Base-by-base conservation (phyloP, 805 yeast genomes). In the Scheffersomyces stipitis region DNA sequence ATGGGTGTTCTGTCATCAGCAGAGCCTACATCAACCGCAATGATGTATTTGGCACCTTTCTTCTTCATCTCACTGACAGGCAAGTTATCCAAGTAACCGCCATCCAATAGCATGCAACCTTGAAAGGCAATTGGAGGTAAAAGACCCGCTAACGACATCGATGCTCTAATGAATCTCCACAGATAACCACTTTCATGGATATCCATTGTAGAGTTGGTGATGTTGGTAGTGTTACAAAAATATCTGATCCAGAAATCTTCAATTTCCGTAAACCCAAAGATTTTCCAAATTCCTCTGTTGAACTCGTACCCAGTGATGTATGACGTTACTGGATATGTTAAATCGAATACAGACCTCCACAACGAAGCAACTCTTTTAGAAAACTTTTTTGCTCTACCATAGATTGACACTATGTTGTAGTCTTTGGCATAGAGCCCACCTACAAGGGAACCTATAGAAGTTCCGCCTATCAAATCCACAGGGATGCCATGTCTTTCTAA, bases 231-330 rank as follows among this genome's bases (percentile, higher is more conserved):
- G 56, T 93, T 91, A 52, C 93, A 81, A 56, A 78, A 91, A 58
- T 78, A 91, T 43, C 76, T 81, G 42, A 91, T 74, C 99, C 99
- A 91, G 58, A 91, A 91, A 56, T 91, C 99, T 57, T 91, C 99
- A 46, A 91, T 88, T 51, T 96, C 81, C 10, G 82, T 76, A 45
- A 87, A 91, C 0, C 98, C 97, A 65, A 91, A 86, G 0, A 87
- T 79, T 59, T 93, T 91, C 96, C 97, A 93, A n/a, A 91, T 79
- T 33, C 99, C 98, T 48, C 98, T 72, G 60, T 91, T 91, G 62
- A 91, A 91, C 59, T 89, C 98, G 60, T 93, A 96, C 1, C 99
- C 99, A 1, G 99, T 93, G 8, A 95, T 86, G 56, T 95, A 91
- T 0, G 97, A 84, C 0, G 96, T 89, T 1, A 87, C 81, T 0